Evolutionary conservation across 306 rosid species (phyloP), one percentile per base, ranked within the genome.

Genomic region (Oemleria cerasiformis): DNA sequence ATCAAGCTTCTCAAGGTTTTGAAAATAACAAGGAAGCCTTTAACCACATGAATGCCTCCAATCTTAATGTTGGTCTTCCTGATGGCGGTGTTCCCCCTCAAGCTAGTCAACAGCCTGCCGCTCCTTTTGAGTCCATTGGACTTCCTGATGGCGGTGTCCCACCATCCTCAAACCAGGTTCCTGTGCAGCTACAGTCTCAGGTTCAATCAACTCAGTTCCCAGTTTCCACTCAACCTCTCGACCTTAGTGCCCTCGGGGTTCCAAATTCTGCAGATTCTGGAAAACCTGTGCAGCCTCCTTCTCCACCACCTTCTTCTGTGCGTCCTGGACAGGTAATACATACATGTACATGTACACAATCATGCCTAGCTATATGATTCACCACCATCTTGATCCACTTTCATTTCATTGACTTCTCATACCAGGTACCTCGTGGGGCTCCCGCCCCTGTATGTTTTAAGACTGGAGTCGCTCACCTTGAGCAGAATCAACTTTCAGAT

Each of bases 371-470:
- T 58, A 60, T 75, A 47, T 60, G 25, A 44, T 23, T 39, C 63
- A 20, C 63, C 48, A 21, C 47, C 44, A 57, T 59, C 55, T 66
- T 42, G 50, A 61, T 64, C 69, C 51, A 71, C 41, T 67, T 66
- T 60, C 59, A 48, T 71, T 69, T 75, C 75, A 64, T 73, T 83
- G 50, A 50, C 76, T 75, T 83, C 73, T 62, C 51, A 7, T 84
- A 68, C 56, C 86, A 95, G 99, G 93, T 95, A 81, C 99, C 99
- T 47, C 96, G 88, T 71, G 99, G 95, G 67, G 99, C 96, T 77
- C 79, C 83, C 72, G 96, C 97, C 79, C 67, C 97, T 61, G 42
- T 89, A 67, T 95, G 99, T 72, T 95, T 95, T 88, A 95, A 91
- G 86, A 91, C 84, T 77, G 99, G 99, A 77, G 90, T 95, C 76